These are phyloP conservation scores for Colletotrichum sp. DNA, from an alignment of 2,329 filamentous ascomycete genomes.

Conservation along the genomic window DNA sequence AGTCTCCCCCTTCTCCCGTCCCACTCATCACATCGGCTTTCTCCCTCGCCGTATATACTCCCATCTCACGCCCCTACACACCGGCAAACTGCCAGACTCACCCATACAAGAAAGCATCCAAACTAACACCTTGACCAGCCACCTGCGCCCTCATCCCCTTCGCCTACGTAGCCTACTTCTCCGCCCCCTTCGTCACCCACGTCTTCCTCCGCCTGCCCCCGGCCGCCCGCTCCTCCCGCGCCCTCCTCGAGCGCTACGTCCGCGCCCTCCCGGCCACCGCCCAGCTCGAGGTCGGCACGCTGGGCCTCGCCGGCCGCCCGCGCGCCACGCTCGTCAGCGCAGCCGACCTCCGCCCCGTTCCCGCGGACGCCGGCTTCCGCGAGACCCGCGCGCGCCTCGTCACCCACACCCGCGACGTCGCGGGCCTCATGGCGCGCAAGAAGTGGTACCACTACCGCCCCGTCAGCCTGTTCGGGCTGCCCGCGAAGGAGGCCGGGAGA, in stretches of 20 bases:
- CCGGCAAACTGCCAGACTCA: neutral
- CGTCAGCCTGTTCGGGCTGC: conserved; percentile 42
- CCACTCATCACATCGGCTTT: neutral
- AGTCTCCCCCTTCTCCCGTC: neutral
- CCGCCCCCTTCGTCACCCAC: conserved; percentile 74
- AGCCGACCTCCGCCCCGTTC: conserved; percentile 36
- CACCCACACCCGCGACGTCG: conserved; percentile 34
- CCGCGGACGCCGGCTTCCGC: neutral
- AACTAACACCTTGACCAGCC: conserved; percentile 48
- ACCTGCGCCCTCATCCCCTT: conserved; percentile 69
- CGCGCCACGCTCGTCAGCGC: conserved; percentile 49
- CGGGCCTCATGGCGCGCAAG: conserved; percentile 32
- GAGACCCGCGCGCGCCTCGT: conserved; percentile 41
- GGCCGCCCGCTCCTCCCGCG: conserved; percentile 65
- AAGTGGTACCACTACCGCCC: conserved; percentile 46
- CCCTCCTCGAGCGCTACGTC: conserved; percentile 59
- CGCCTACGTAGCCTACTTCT: conserved; percentile 66
- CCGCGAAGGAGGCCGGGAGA: conserved; percentile 12
- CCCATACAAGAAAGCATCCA: neutral
- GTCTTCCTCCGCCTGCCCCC: conserved; percentile 73
- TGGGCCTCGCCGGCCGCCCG: conserved; percentile 60
- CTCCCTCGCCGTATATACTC: neutral
- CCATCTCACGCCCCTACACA: neutral
- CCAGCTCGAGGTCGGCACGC: conserved; percentile 57
- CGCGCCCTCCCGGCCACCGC: conserved; percentile 48